A percentile compares a stretch with the other conserved stretches of the same genome.
Conservation (phyloP, 108 stramenopile species). For the Nannochloropsis salina region DNA sequence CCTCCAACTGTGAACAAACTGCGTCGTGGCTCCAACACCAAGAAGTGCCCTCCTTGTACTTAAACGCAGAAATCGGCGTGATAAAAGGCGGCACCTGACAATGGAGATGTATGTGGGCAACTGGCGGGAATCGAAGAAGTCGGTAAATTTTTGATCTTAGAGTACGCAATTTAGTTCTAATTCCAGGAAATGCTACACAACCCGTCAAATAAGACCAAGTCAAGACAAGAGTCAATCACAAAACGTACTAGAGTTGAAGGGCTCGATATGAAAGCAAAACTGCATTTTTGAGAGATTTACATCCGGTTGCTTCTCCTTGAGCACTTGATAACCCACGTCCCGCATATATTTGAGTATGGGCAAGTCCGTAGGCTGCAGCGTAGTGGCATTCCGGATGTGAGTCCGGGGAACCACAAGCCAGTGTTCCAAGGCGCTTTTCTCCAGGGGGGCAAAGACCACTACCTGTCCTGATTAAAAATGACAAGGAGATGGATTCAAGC, state of each 20-base stretch:
- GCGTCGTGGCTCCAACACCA: not conserved
- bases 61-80: not conserved
- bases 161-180: not conserved
- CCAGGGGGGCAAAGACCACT: constrained; percentile 7
- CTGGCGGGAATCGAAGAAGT: not conserved
- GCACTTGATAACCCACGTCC: not conserved
- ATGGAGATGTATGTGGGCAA: constrained; percentile 7
- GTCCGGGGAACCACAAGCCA: not conserved
- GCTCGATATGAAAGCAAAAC: not conserved
- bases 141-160: not conserved
- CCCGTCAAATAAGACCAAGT: not conserved
- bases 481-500: not conserved
- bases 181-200: not conserved
- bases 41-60: not conserved
- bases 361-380: not conserved
- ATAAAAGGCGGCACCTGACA: not conserved
- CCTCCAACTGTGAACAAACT: not conserved
- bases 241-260: not conserved
- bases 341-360: not conserved
- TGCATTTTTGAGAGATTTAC: not conserved
- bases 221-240: not conserved
- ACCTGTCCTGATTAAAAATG: not conserved
- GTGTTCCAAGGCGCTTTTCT: not conserved
- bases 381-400: not conserved
- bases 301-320: not conserved